Conservation (phyloP, 78 protist species). For the Neovahlkampfia damariscottae region DNA sequence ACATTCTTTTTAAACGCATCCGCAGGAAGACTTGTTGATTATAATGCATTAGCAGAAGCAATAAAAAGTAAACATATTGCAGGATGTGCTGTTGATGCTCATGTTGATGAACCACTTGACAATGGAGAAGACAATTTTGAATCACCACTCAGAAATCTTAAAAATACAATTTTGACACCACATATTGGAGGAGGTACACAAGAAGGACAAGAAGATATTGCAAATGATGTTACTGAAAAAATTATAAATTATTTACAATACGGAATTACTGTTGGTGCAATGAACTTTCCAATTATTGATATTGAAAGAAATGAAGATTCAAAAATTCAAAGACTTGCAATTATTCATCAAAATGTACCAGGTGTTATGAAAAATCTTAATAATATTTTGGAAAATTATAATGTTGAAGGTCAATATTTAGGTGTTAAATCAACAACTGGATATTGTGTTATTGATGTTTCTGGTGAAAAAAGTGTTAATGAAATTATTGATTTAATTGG, state of each 20-base stretch:
- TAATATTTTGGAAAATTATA: too few relatives aligned
- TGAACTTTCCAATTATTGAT: slow-evolving; percentile 70
- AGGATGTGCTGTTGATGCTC: slow-evolving; percentile 76
- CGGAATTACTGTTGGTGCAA: slow-evolving; percentile 60
- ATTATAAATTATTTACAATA: slow-evolving; percentile 37
- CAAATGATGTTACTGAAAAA: slow-evolving; percentile 59
- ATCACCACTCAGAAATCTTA: slow-evolving; percentile 40
- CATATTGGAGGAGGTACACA: slow-evolving; percentile 84
- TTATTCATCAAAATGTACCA: slow-evolving; percentile 69
- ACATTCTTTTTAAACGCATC: slow-evolving; percentile 58
- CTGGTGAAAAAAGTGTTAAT: too few relatives aligned
- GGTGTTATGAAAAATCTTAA: slow-evolving; percentile 54
- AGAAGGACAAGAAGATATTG: slow-evolving; percentile 86
- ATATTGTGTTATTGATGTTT: too few relatives aligned
- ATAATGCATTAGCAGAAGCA: slow-evolving; percentile 53
- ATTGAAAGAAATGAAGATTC: slow-evolving; percentile 18
- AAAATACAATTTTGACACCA: slow-evolving; percentile 76
- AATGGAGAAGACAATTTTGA: not conserved
- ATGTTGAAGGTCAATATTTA: too few relatives aligned
- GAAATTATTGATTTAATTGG: too few relatives aligned
- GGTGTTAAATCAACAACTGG: too few relatives aligned
- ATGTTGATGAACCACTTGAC: slow-evolving; percentile 60
- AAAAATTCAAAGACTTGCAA: slow-evolving; percentile 54
- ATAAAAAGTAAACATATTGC: slow-evolving; percentile 55
- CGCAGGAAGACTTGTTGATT: slow-evolving; percentile 61